Conservation (phyloP, 169 alveolate genomes). For the Theileria annulata region DNA sequence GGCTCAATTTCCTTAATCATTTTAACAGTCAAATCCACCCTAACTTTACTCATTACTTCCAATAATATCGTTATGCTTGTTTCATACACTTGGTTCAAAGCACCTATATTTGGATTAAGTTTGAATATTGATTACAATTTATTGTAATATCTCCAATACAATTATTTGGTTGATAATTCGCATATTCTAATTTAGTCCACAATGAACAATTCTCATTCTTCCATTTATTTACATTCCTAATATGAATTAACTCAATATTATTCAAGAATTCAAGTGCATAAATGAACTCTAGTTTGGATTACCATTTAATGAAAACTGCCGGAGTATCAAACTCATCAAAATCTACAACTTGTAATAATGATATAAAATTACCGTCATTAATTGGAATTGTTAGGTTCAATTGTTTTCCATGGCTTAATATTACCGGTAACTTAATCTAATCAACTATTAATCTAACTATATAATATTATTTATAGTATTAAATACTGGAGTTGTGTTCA, state of each 20-base stretch:
- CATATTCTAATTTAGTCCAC: background rate
- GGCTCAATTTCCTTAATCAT: background rate
- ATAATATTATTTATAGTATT: background rate
- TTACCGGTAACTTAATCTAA: constrained; percentile 22
- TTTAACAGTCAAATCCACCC: background rate
- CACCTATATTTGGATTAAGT: background rate
- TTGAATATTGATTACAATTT: background rate
- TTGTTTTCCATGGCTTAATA: background rate
- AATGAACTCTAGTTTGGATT: background rate
- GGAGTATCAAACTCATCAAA: background rate
- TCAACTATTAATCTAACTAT: background rate
- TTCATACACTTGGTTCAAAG: background rate
- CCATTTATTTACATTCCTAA: background rate
- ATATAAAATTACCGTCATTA: background rate
- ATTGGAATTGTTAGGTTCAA: constrained; percentile 20
- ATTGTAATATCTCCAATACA: background rate
- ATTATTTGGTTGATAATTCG: background rate
- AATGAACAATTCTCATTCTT: background rate
- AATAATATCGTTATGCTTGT: background rate
- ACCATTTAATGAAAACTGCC: constrained; percentile 3
- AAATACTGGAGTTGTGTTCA: background rate
- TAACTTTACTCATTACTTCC: background rate
- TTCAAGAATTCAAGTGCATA: background rate
- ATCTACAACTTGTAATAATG: background rate
- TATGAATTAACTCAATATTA: background rate